Conservation (phyloP, 768 basidiomycete genomes). For the Russula sp. region DNA sequence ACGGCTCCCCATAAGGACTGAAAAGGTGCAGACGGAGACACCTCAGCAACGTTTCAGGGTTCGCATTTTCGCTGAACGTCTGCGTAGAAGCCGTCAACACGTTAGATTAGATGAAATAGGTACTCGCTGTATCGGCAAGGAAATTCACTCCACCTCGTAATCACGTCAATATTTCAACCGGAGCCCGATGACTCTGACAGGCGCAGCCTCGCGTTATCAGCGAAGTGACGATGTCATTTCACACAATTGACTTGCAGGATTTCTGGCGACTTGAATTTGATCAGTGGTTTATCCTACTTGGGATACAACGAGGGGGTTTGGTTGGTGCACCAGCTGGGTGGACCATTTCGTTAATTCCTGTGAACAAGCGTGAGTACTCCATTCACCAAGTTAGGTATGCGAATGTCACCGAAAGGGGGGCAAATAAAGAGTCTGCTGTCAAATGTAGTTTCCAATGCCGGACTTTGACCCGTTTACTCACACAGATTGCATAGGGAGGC, state of each 20-base stretch:
- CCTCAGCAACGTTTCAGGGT: slow-evolving; percentile 13
- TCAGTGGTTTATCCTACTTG: neutral
- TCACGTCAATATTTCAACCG: neutral
- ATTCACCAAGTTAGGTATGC: neutral
- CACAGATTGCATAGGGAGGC: neutral
- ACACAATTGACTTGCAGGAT: neutral
- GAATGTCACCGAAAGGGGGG: neutral
- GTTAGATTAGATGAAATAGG: neutral
- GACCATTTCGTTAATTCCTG: slow-evolving; percentile 5
- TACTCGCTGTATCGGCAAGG: neutral
- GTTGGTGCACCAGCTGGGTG: neutral
- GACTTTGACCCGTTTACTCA: neutral
- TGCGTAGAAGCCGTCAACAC: slow-evolving; percentile 9
- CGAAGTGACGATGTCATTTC: neutral
- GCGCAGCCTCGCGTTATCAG: slow-evolving; percentile 3
- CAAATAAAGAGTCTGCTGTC: neutral
- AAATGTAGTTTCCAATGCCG: neutral
- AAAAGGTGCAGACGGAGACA: neutral
- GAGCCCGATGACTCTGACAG: neutral
- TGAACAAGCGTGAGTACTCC: neutral
- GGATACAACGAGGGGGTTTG: neutral
- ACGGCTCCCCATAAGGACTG: neutral
- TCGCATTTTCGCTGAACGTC: neutral
- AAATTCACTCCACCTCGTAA: neutral
- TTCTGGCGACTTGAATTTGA: neutral